Evolutionary conservation across 345 rosid species (phyloP).

Genomic region (Camelina neglecta): DNA sequence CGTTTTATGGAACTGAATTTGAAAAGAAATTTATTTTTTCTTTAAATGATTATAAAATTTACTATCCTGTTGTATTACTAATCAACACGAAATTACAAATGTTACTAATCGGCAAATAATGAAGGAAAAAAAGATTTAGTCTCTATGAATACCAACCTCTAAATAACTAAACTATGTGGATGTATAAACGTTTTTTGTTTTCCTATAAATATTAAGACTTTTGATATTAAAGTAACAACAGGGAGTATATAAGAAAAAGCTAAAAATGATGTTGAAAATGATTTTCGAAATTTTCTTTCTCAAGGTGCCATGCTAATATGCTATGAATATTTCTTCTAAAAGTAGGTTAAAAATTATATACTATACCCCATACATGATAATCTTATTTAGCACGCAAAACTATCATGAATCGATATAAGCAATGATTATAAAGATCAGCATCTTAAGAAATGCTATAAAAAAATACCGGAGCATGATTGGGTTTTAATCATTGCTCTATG

Average conservation of each 20-base stretch:
- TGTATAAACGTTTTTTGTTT: not conserved
- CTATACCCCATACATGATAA: not conserved
- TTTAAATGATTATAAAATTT: not conserved
- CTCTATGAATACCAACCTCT: not conserved
- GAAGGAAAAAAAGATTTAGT: not conserved
- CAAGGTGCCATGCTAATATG: constrained; percentile 23
- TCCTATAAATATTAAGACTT: not conserved
- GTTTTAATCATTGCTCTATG: constrained; percentile 41
- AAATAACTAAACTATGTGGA: not conserved
- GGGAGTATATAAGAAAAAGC: not conserved
- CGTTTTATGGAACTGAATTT: not conserved
- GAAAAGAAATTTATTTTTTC: too few relatives aligned
- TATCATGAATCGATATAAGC: constrained; percentile 12
- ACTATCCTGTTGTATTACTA: not conserved
- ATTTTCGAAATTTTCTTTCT: constrained; percentile 11
- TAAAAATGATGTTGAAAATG: not conserved
- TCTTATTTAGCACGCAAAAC: not conserved
- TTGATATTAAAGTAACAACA: not conserved
- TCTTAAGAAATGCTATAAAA: constrained; percentile 22
- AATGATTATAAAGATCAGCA: constrained; percentile 30
- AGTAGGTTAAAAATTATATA: not conserved
- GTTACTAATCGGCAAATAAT: not conserved
- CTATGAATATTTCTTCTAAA: not conserved
- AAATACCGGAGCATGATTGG: constrained; percentile 38
- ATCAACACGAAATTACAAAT: not conserved